These are phyloP conservation scores for Crotalaria pallida DNA, from an alignment of 306 rosid species.

Conservation along the genomic window DNA sequence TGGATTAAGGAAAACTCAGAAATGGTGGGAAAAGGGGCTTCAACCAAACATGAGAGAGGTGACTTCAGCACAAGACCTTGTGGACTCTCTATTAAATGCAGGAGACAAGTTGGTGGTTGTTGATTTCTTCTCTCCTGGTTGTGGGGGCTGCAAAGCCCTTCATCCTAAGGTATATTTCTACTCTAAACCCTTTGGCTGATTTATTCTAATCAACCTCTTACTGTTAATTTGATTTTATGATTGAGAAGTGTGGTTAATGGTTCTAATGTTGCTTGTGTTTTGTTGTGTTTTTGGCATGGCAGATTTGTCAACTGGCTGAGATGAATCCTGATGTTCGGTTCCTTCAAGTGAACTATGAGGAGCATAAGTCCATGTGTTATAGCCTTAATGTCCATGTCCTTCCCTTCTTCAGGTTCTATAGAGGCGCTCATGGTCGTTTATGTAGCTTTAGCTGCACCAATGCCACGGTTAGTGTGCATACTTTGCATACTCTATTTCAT, in stretches of 20 bases:
- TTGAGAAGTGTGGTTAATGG: background rate
- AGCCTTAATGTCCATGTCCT: slow-evolving; percentile 88
- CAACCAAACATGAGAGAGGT: slow-evolving; percentile 77
- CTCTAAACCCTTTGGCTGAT: background rate
- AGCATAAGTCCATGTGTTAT: slow-evolving; percentile 77
- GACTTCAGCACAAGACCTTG: slow-evolving; percentile 66
- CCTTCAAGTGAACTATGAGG: slow-evolving; percentile 80
- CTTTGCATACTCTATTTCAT: background rate
- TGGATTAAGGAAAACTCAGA: slow-evolving; percentile 56
- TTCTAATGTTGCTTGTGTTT: slow-evolving; percentile 9
- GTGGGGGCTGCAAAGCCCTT: slow-evolving; percentile 96
- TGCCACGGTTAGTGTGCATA: slow-evolving; percentile 66
- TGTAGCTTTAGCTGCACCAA: slow-evolving; percentile 95
- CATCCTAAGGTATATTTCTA: slow-evolving; percentile 68
- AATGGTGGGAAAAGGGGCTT: slow-evolving; percentile 93
- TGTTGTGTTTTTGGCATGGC: slow-evolving; percentile 11
- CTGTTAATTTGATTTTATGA: background rate
- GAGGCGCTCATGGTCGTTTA: slow-evolving; percentile 88
- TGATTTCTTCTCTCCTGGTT: slow-evolving; percentile 90
- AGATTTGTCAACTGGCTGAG: slow-evolving; percentile 87
- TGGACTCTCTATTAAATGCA: slow-evolving; percentile 62
- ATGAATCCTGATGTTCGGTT: slow-evolving; percentile 76
- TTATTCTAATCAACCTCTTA: background rate
- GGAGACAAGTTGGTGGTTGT: slow-evolving; percentile 77
- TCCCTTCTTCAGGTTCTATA: slow-evolving; percentile 85